Evolutionary conservation across 1,284 basidiomycete genomes (phyloP), one percentile per base, ranked within the genome.

Genomic region (Boletellus deceptivus): DNA sequence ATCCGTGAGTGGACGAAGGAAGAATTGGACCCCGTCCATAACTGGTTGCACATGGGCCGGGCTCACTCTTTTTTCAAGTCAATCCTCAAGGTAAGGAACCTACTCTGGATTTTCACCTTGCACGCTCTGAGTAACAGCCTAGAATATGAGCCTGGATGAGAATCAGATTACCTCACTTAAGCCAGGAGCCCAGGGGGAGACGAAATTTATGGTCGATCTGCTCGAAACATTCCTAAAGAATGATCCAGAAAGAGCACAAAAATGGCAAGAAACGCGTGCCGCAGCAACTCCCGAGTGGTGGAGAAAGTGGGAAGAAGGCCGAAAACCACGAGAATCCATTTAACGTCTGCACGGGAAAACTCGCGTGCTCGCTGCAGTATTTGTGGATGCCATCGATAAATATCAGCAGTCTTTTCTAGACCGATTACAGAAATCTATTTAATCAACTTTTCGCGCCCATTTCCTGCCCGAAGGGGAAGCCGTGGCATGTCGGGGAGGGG

Each of bases 371-470:
- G 16, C 37, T 5, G 6, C n/a, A 9, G 13, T 43, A 24, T 42
- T 46, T 31, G 18, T 34, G 7, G 42, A 35, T 43, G 43, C 49
- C 44, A 46, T 45, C 42, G 25, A 59, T 62, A 56, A 48, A 59
- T 52, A 65, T 18, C 29, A 43, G 54, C 41, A 45, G 38, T 41
- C 35, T 29, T 44, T 56, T 22, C 42, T 18, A 53, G 52, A 55
- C 33, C 14, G 34, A 54, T 47, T 55, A 55, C 53, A 57, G 42
- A 29, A 46, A 50, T 51, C 45, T 54, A 55, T 39, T 51, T 67
- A 86, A 71, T 87, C 84, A 36, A 87, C 75, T 72, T 88, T 87
- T 59, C 85, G 71, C 29, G 85, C 74, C 84, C 84, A 87, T 64
- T 80, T 86, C 66, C 83, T 78, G 10, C 76, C 76, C 20, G 77